Evolutionary conservation across 2,329 filamentous ascomycete species (phyloP).

Genomic region (Ascochyta clinopodiicola): DNA sequence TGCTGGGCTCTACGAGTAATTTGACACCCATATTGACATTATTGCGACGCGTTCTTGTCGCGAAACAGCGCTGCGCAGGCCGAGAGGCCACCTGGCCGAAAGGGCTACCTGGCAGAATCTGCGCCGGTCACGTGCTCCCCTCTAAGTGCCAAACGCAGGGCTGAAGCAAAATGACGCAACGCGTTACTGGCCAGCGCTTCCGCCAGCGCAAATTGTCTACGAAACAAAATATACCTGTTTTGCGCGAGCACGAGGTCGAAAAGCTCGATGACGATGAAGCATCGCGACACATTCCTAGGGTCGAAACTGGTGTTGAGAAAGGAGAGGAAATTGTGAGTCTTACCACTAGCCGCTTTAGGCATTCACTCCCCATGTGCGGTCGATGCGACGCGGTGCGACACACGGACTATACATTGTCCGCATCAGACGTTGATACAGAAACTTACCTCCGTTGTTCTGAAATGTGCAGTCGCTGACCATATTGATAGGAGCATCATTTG

Average conservation of each 20-base stretch:
- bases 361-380: slow-evolving; percentile 13
- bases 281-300: slow-evolving; percentile 79
- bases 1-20: slow-evolving; percentile 33
- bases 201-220: slow-evolving; percentile 90
- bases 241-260: slow-evolving; percentile 91
- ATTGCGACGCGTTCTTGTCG: slow-evolving; percentile 37
- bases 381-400: slow-evolving; percentile 8
- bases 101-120: slow-evolving; percentile 29
- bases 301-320: slow-evolving; percentile 96
- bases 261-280: slow-evolving; percentile 82
- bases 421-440: neutral
- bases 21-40: slow-evolving; percentile 40
- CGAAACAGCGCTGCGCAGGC: slow-evolving; percentile 28
- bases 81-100: slow-evolving; percentile 32
- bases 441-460: slow-evolving; percentile 19
- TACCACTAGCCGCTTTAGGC: slow-evolving; percentile 42
- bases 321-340: slow-evolving; percentile 92
- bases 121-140: slow-evolving; percentile 37
- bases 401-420: neutral
- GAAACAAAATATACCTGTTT: slow-evolving; percentile 85
- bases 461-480: slow-evolving; percentile 25
- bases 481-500: slow-evolving; percentile 85
- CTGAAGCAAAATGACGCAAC: slow-evolving; percentile 44
- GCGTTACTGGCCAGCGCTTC: slow-evolving; percentile 63
- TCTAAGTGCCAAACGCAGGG: slow-evolving; percentile 13